Evolutionary conservation across 805 yeast genomes (phyloP).

Genomic region (Blastobotrys parvus): DNA sequence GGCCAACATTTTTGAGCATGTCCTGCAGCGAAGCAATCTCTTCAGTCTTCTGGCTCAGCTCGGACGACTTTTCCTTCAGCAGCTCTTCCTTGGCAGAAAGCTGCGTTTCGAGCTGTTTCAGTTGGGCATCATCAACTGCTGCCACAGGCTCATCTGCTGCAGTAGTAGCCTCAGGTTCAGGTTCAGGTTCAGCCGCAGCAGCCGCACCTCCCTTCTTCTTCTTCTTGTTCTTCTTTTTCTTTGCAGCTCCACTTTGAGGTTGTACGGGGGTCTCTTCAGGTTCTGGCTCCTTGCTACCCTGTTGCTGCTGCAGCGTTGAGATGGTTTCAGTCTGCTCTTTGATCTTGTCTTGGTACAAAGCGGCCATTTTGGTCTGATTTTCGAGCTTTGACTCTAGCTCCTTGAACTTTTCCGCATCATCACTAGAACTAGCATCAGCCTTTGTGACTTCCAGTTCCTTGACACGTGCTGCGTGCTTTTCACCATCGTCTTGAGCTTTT

Average conservation of each 20-base stretch:
- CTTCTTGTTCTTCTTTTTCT: slow-evolving; percentile 25
- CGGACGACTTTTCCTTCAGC: not conserved
- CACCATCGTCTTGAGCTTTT: slow-evolving; percentile 1
- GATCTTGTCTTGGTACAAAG: slow-evolving; percentile 4
- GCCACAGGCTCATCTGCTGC: too few relatives aligned
- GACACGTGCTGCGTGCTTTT: not conserved
- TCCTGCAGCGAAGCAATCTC: slow-evolving; percentile 68
- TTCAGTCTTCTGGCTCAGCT: slow-evolving; percentile 26
- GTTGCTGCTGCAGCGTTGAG: not conserved
- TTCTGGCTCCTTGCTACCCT: slow-evolving; percentile 2
- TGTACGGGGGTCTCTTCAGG: slow-evolving; percentile 3
- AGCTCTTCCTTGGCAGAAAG: not conserved
- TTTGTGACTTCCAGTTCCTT: slow-evolving; percentile 1
- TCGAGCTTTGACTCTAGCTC: slow-evolving; percentile 7
- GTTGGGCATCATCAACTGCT: not conserved
- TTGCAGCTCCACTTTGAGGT: not conserved
- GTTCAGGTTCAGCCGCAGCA: slow-evolving; percentile 1
- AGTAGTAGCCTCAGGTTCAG: slow-evolving; percentile 1
- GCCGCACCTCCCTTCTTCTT: slow-evolving; percentile 21
- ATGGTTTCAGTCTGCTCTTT: slow-evolving; percentile 1
- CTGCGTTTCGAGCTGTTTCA: not conserved
- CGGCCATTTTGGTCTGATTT: slow-evolving; percentile 1
- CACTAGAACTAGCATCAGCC: slow-evolving; percentile 6
- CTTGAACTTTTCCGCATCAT: slow-evolving; percentile 7
- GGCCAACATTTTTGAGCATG: slow-evolving; percentile 68